A percentile compares a stretch with the other conserved stretches of the same genome.
Evolutionary conservation across 192 early-diverging fungal species (phyloP).

Genomic region (Jimgerdemannia flammicorona): DNA sequence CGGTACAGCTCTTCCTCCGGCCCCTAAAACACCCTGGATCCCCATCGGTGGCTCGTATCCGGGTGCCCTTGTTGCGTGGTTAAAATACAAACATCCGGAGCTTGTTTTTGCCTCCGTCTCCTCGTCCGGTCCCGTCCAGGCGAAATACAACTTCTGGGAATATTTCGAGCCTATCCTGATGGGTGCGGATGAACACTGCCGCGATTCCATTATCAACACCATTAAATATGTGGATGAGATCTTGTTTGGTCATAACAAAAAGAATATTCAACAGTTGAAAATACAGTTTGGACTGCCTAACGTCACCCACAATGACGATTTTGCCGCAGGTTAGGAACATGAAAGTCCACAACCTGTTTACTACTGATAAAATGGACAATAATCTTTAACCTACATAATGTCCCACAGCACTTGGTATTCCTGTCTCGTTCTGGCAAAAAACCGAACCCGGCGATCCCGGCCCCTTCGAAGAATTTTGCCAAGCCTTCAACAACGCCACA

Average conservation of each 20-base stretch:
- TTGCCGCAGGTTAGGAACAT: not conserved
- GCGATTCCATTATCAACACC: slow-evolving; percentile 32
- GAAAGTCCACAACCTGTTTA: not conserved
- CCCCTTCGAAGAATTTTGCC: not conserved
- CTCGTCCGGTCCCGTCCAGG: slow-evolving; percentile 68
- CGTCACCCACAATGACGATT: not conserved
- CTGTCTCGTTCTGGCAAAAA: not conserved
- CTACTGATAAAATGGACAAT: not conserved
- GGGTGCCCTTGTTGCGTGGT: slow-evolving; percentile 73
- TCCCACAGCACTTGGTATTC: not conserved
- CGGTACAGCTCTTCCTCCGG: slow-evolving; percentile 3
- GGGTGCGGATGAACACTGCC: slow-evolving; percentile 38
- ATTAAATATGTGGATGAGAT: slow-evolving; percentile 38
- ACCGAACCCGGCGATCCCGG: not conserved
- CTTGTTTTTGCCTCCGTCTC: slow-evolving; percentile 64
- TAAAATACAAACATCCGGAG: slow-evolving; percentile 55
- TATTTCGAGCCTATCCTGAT: slow-evolving; percentile 52
- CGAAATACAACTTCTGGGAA: slow-evolving; percentile 57
- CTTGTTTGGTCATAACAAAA: slow-evolving; percentile 23
- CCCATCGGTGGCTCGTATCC: slow-evolving; percentile 67
- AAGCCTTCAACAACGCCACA: not conserved
- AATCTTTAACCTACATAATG: not conserved
- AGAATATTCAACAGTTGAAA: slow-evolving; percentile 21
- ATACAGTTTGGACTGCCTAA: slow-evolving; percentile 1
- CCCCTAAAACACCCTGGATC: slow-evolving; percentile 54